These are phyloP conservation scores for Cyclocybe aegerita DNA, from an alignment of 768 basidiomycete species.

Conservation along the genomic window DNA sequence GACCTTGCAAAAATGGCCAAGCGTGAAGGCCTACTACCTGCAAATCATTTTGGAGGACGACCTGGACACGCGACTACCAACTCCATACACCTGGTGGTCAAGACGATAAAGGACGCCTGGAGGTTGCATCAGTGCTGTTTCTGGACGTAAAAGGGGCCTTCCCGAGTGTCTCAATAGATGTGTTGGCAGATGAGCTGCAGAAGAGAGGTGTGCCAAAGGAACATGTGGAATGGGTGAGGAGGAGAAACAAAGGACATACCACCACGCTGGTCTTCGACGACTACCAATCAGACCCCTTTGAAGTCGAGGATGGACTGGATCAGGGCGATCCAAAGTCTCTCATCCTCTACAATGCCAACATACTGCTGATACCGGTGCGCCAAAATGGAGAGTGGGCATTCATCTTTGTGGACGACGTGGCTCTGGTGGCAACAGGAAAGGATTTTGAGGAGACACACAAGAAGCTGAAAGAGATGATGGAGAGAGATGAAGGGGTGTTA, in stretches of 20 bases:
- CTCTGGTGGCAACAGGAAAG: slow-evolving; percentile 10
- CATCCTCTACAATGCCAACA: slow-evolving; percentile 26
- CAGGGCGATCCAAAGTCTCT: too few relatives aligned
- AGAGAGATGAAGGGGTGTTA: slow-evolving; percentile 4
- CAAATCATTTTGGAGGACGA: slow-evolving; percentile 25
- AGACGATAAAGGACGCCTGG: slow-evolving; percentile 37
- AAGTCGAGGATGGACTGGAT: too few relatives aligned
- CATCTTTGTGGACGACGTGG: slow-evolving; percentile 32
- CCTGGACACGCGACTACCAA: slow-evolving; percentile 28
- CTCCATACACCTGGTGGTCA: slow-evolving; percentile 25
- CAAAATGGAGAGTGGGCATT: neutral
- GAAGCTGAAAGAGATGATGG: slow-evolving; percentile 3
- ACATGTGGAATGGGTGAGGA: slow-evolving; percentile 17
- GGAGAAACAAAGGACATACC: too few relatives aligned
- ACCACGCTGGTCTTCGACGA: too few relatives aligned
- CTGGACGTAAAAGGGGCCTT: slow-evolving; percentile 40
- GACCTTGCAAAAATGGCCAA: slow-evolving; percentile 12
- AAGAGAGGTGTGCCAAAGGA: slow-evolving; percentile 19
- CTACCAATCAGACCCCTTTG: too few relatives aligned
- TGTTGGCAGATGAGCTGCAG: slow-evolving; percentile 25
- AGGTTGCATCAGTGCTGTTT: slow-evolving; percentile 18
- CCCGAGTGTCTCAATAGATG: slow-evolving; percentile 23
- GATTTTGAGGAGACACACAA: slow-evolving; percentile 3
- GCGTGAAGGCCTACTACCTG: slow-evolving; percentile 14
- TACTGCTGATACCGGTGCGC: slow-evolving; percentile 8